Evolutionary conservation across 345 rosid species (phyloP), one percentile per base, ranked within the genome.

Genomic region (Mallotus nudiflorus): DNA sequence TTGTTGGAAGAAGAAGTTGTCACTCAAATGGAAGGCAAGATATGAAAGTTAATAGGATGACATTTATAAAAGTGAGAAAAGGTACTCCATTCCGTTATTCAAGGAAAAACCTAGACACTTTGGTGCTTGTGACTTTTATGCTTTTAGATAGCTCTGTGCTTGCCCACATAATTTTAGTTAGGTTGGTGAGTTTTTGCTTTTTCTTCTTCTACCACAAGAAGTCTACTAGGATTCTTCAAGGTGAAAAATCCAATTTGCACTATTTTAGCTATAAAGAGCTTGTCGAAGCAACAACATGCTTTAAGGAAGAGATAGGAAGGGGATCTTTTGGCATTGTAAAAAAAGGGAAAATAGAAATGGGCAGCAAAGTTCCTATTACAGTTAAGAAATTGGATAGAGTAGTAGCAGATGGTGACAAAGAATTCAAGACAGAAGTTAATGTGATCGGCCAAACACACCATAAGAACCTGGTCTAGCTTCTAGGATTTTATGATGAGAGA

Each of bases 1-100:
- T 6, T 81, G 83, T 35, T 73, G 77, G 82, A 74, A 74, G 80
- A 79, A 77, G 72, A 81, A 60, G 71, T 62, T 82, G 6, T 83
- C 84, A 0, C 35, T 75, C 82, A 2, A 77, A 79, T 66, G 84
- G 88, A 20, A 77, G 71, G 25, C 48, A 13, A 18, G 69, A 70
- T 49, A 9, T 12, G 1, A 8, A 0, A 0, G 14, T 61, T 31
- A 4, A 11, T 29, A 56, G 62, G 2, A 63, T 44, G 35, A 51
- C 74, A 10, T 48, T 78, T n/a, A 49, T 85, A 53, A 82, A 82
- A 69, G 69, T 73, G 16, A 53, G 73, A 19, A 60, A 54, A 63
- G 61, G 62, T 13, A 51, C 12, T 44, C 40, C 50, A 15, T 16
- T 57, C 33, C 64, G 65, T 3, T 13, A 24, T 2, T 15, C 13